Base-by-base conservation (phyloP, 495 filamentous ascomycete genomes). In the Parmelia sp. region DNA sequence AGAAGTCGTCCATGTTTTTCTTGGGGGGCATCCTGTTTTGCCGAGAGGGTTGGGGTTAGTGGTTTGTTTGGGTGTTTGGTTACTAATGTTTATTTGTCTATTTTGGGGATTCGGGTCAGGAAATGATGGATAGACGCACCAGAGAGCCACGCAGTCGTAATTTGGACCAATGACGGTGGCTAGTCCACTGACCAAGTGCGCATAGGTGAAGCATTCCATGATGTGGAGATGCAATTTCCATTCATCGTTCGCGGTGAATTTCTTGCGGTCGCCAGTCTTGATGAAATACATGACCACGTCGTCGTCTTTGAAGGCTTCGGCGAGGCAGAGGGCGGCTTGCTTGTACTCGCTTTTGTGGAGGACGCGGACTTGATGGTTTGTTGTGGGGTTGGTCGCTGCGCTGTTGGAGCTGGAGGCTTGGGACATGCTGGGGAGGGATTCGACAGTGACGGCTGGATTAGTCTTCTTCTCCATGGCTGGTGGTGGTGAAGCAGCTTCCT, bases 161-260 rank as follows among this genome's bases (percentile, higher is more conserved):
- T 91, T 81, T 53, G 84, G 82, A 4, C 90, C 90, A 69, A 88
- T 83, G 27, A 85, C 84, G 29, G 87, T 86, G 47, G 86, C 90
- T 51, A 91, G 67, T 27, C 89, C 90, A 60, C 83, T 86, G 63
- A 88, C 78, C 71, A 81, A 83, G 71, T 90, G 88, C 59, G 88
- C 84, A 39, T 88, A 84, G 42, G 86, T 85, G 65, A 89, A 79
- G 75, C 90, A 90, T 58, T 86, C 83, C 71, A 91, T 80, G 65
- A 91, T 89, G 67, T 85, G 79, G 56, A 87, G 76, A 71, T 93
- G 90, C 40, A 93, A 79, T 67, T 83, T 80, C 84, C 87, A 92
- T 71, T 87, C 88, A 71, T 84, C 74, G 68, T 88, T 82, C 66
- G 82, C 75, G 57, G 81, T 79, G 75, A 76, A 83, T 49, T 77